phyloP scores from a whole-genome alignment of 139 green algal species.

The Astrephomene gubernaculifera region DNA sequence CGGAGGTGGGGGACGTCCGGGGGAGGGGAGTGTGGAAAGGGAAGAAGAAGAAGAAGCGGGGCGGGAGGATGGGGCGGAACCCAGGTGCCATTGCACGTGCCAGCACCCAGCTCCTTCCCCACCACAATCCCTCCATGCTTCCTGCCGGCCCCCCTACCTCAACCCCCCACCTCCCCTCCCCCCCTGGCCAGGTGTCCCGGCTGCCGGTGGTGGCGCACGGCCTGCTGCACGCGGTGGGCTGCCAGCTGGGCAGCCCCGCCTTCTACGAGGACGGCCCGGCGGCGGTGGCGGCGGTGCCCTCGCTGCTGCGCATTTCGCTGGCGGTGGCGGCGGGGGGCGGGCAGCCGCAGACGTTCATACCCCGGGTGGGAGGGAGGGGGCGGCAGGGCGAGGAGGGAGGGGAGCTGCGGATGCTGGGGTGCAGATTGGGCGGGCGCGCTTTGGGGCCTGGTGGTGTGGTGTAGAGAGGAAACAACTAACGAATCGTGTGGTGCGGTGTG shows the following conservation, averaged over 20 bases:
- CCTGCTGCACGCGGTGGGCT: conserved; percentile 17
- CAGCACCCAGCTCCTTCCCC: too few species aligned
- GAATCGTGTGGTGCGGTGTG: too few species aligned
- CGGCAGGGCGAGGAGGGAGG: too few species aligned
- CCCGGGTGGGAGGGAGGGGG: background rate
- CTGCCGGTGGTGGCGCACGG: conserved; percentile 31
- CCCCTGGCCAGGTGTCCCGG: background rate
- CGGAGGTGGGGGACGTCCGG: background rate
- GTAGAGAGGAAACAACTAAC: too few species aligned
- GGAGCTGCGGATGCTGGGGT: too few species aligned
- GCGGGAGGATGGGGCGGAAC: background rate
- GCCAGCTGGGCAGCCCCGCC: conserved; percentile 6
- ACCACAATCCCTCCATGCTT: background rate
- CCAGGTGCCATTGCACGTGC: too few species aligned
- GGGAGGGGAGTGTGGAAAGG: background rate
- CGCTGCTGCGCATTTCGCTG: conserved; percentile 23
- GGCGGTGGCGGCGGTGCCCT: background rate
- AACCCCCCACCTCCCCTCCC: background rate
- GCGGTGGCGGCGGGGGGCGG: background rate
- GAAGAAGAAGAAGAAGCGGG: background rate
- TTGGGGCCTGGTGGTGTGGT: too few species aligned
- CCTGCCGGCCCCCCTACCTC: background rate
- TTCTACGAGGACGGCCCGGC: conserved; percentile 8
- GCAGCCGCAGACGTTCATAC: conserved; percentile 15
- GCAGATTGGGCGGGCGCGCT: too few species aligned